phyloP scores from a whole-genome alignment of 805 yeast species.

The Nakazawaea molendinolei region DNA sequence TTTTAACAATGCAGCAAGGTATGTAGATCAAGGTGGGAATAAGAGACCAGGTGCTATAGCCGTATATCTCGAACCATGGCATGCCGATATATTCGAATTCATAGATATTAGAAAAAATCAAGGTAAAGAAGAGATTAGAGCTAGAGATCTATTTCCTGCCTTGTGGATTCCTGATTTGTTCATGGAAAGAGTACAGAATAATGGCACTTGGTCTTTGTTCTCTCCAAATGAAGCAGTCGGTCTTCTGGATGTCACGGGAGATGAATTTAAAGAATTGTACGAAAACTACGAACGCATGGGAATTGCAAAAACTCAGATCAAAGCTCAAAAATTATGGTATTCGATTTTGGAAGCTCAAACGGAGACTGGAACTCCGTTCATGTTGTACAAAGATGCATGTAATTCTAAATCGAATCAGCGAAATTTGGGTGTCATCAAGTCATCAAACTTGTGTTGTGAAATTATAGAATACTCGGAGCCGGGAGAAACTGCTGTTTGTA shows the following conservation, averaged over 20 bases:
- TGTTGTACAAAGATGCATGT: slow-evolving; percentile 60
- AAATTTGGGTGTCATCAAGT: slow-evolving; percentile 53
- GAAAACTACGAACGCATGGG: slow-evolving; percentile 45
- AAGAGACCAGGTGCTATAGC: slow-evolving; percentile 64
- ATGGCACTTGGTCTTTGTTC: slow-evolving; percentile 51
- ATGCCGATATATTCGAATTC: slow-evolving; percentile 51
- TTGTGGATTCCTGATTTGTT: slow-evolving; percentile 59
- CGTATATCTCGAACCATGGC: slow-evolving; percentile 58
- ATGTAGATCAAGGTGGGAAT: slow-evolving; percentile 62
- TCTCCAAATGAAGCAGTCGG: slow-evolving; percentile 58
- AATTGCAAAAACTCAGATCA: slow-evolving; percentile 41
- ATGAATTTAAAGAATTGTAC: slow-evolving; percentile 46
- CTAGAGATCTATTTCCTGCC: slow-evolving; percentile 58
- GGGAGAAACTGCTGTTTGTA: slow-evolving; percentile 56
- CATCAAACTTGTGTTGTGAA: slow-evolving; percentile 58
- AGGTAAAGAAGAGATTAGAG: slow-evolving; percentile 58
- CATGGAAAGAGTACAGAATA: slow-evolving; percentile 53
- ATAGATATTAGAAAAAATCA: slow-evolving; percentile 56
- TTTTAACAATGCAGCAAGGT: slow-evolving; percentile 56
- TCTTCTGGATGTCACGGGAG: slow-evolving; percentile 47
- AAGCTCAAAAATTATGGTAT: slow-evolving; percentile 58
- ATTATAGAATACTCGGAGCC: slow-evolving; percentile 55
- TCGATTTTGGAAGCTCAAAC: slow-evolving; percentile 56
- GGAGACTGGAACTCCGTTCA: slow-evolving; percentile 60
- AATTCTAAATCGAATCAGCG: slow-evolving; percentile 52